phyloP scores from a whole-genome alignment of 768 basidiomycete genomes.

The Lentinula boryana region DNA sequence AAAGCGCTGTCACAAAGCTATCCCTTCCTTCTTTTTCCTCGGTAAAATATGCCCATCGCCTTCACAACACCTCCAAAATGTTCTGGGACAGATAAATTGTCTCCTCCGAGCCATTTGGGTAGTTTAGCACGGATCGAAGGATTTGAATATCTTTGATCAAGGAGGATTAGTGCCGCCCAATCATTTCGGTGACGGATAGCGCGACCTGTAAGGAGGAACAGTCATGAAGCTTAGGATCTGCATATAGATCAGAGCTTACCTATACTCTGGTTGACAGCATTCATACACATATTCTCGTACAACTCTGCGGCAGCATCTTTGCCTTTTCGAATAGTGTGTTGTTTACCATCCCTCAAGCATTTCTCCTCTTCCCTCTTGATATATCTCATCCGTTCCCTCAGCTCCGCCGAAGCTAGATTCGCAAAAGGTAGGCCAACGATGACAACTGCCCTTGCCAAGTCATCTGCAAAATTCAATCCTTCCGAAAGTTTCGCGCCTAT shows the following conservation, averaged over 20 bases:
- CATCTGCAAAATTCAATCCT: constrained; percentile 74
- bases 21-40: constrained; percentile 33
- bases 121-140: constrained; percentile 68
- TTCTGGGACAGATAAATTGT: constrained; percentile 43
- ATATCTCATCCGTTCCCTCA: constrained; percentile 88
- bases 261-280: constrained; percentile 95
- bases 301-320: constrained; percentile 70
- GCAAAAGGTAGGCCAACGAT: constrained; percentile 92
- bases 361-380: constrained; percentile 58
- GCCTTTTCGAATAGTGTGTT: constrained; percentile 30
- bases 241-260: constrained; percentile 42
- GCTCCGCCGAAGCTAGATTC: constrained; percentile 84
- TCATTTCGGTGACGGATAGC: constrained; percentile 89
- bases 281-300: constrained; percentile 90
- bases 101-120: constrained; percentile 84
- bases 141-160: constrained; percentile 79
- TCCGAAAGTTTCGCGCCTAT: constrained; percentile 98
- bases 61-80: constrained; percentile 70
- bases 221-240: neutral
- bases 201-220: constrained; percentile 48
- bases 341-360: constrained; percentile 18
- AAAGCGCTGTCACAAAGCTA: neutral
- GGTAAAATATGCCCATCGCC: constrained; percentile 64
- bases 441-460: constrained; percentile 79
- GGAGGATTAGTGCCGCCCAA: constrained; percentile 85